phyloP scores from a whole-genome alignment of 2,329 filamentous ascomycete genomes.

The Paracorniculantispora psalliotae region DNA sequence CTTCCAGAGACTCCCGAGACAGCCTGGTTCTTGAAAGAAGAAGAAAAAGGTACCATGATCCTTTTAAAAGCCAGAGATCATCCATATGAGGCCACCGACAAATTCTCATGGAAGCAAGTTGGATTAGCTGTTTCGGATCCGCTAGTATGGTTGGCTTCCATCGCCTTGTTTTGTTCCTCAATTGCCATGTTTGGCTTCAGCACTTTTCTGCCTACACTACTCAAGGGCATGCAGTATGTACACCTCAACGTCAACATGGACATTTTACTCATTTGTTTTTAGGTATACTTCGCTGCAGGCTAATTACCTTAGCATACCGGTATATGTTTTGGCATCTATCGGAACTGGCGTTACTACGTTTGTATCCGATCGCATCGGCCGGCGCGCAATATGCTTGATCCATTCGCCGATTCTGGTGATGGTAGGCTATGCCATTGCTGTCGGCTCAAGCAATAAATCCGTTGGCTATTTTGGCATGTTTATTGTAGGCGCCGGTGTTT shows the following conservation, averaged over 20 bases:
- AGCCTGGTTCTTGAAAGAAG: slow-evolving; percentile 38
- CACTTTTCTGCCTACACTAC: slow-evolving; percentile 32
- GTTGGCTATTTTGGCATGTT: slow-evolving; percentile 32
- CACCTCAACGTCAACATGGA: too few species aligned
- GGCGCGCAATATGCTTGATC: slow-evolving; percentile 27
- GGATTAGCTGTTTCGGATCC: slow-evolving; percentile 20
- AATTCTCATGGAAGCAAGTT: slow-evolving; percentile 22
- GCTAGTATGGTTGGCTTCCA: slow-evolving; percentile 29
- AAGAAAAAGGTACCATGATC: slow-evolving; percentile 31
- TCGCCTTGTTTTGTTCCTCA: slow-evolving; percentile 25
- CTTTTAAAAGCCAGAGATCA: slow-evolving; percentile 22
- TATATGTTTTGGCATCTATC: slow-evolving; percentile 27
- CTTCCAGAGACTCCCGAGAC: slow-evolving; percentile 41
- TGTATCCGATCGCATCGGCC: slow-evolving; percentile 27
- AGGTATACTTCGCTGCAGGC: slow-evolving; percentile 22
- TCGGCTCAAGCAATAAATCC: slow-evolving; percentile 23
- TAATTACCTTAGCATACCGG: slow-evolving; percentile 32
- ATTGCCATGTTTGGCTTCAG: slow-evolving; percentile 32
- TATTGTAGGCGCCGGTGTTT: slow-evolving; percentile 19
- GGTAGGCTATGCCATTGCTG: slow-evolving; percentile 28
- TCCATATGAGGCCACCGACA: slow-evolving; percentile 19
- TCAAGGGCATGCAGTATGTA: slow-evolving; percentile 28
- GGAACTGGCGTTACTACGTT: slow-evolving; percentile 21
- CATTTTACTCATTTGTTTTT: background rate
- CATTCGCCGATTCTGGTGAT: slow-evolving; percentile 25